These are phyloP conservation scores for Tilletia setariae DNA, from an alignment of 1,284 basidiomycete genomes.

Conservation along the genomic window DNA sequence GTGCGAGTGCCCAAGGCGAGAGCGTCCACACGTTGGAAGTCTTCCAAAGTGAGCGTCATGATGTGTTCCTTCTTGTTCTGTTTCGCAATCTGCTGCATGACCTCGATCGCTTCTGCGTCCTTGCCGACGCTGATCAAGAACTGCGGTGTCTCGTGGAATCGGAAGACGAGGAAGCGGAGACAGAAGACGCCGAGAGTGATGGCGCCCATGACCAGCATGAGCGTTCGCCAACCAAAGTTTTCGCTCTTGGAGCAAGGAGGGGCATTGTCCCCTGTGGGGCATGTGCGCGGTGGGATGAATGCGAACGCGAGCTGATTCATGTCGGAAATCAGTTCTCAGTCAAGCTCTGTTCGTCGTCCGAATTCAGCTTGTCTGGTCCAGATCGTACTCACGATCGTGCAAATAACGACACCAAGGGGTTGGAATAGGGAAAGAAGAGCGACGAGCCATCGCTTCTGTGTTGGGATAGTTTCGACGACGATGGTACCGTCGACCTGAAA, in stretches of 20 bases:
- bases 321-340: slow-evolving; percentile 22
- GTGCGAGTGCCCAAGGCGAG: slow-evolving; percentile 2
- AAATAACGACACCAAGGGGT: slow-evolving; percentile 38
- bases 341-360: slow-evolving; percentile 10
- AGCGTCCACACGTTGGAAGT: slow-evolving; percentile 42
- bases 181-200: slow-evolving; percentile 49
- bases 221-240: slow-evolving; percentile 52
- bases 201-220: slow-evolving; percentile 44
- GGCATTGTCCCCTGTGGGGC: slow-evolving; percentile 22
- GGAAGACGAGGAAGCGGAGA: slow-evolving; percentile 45
- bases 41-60: slow-evolving; percentile 53
- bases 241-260: slow-evolving; percentile 28
- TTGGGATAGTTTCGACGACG: slow-evolving; percentile 12
- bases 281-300: slow-evolving; percentile 40
- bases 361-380: too few species aligned
- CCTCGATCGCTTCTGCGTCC: slow-evolving; percentile 38
- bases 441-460: slow-evolving; percentile 30
- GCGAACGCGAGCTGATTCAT: slow-evolving; percentile 37
- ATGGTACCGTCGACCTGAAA: slow-evolving; percentile 9
- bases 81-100: slow-evolving; percentile 34
- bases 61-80: slow-evolving; percentile 51
- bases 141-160: slow-evolving; percentile 46
- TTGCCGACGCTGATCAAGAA: slow-evolving; percentile 41
- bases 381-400: not conserved
- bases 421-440: slow-evolving; percentile 45